phyloP scores from a whole-genome alignment of 306 rosid genomes.

The Fragaria vesca region DNA sequence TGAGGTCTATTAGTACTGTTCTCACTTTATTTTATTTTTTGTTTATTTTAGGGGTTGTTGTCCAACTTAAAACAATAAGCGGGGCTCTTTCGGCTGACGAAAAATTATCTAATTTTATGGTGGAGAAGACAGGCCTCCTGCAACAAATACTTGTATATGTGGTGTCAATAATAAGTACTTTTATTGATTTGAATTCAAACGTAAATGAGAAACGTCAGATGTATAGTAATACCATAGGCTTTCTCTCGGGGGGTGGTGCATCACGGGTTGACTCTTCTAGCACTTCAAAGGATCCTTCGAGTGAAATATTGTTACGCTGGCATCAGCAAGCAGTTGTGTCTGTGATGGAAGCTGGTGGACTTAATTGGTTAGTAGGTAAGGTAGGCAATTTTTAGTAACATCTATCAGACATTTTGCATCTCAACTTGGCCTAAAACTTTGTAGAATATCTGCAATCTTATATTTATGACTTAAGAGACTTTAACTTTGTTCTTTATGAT shows the following conservation, averaged over 20 bases:
- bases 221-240: constrained; percentile 46
- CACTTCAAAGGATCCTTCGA: constrained; percentile 52
- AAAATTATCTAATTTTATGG: constrained; percentile 48
- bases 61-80: constrained; percentile 86
- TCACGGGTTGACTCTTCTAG: constrained; percentile 49
- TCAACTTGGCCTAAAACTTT: background rate
- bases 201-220: constrained; percentile 49
- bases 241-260: constrained; percentile 36
- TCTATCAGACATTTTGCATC: background rate
- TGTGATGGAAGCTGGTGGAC: constrained; percentile 99
- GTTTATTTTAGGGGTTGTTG: constrained; percentile 74
- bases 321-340: constrained; percentile 89
- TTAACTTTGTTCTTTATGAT: background rate
- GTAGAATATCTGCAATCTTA: background rate
- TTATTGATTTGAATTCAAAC: constrained; percentile 71
- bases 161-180: constrained; percentile 65
- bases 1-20: background rate
- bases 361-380: constrained; percentile 99
- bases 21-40: constrained; percentile 26
- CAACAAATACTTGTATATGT: constrained; percentile 73
- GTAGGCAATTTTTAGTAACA: constrained; percentile 50
- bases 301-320: constrained; percentile 72
- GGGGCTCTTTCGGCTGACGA: constrained; percentile 68
- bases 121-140: constrained; percentile 65
- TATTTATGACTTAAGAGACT: background rate